phyloP scores from a whole-genome alignment of 2,329 filamentous ascomycete genomes.

The Aureobasidium sp. region DNA sequence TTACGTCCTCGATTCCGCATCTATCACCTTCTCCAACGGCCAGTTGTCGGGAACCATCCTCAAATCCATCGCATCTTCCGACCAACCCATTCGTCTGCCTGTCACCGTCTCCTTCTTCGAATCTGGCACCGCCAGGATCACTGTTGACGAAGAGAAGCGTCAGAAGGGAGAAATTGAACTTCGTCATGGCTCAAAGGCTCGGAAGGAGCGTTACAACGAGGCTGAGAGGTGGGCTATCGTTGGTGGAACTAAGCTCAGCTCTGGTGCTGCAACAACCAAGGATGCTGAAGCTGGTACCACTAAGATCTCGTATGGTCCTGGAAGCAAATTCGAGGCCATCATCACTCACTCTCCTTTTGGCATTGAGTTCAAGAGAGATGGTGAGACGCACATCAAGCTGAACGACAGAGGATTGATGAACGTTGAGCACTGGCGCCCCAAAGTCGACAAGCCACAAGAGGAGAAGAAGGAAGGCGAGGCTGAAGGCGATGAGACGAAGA shows the following conservation, averaged over 20 bases:
- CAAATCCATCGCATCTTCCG: conserved; percentile 62
- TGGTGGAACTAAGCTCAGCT: conserved; percentile 68
- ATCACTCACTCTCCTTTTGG: conserved; percentile 77
- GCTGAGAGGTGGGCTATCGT: conserved; percentile 80
- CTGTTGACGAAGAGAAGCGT: conserved; percentile 84
- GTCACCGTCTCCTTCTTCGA: conserved; percentile 82
- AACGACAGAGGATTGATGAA: conserved; percentile 89
- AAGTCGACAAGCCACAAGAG: conserved; percentile 63
- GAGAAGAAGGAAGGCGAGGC: conserved; percentile 46
- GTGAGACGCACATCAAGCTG: conserved; percentile 72
- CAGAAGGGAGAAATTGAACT: conserved; percentile 84
- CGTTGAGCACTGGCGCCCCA: conserved; percentile 89
- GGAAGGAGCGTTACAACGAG: conserved; percentile 94
- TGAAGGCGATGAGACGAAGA: conserved; percentile 34
- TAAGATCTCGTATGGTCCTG: conserved; percentile 69
- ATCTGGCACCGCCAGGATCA: conserved; percentile 79
- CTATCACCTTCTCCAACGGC: conserved; percentile 70
- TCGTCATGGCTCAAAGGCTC: conserved; percentile 71
- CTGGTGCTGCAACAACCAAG: conserved; percentile 59
- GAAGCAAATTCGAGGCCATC: conserved; percentile 69
- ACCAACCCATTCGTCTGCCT: conserved; percentile 69
- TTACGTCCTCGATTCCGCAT: conserved; percentile 67
- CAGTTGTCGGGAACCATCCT: conserved; percentile 73
- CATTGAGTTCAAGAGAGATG: conserved; percentile 81
- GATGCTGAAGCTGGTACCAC: conserved; percentile 63